phyloP scores from a whole-genome alignment of 2,329 filamentous ascomycete species.

The Microdochium trichocladiopsis region DNA sequence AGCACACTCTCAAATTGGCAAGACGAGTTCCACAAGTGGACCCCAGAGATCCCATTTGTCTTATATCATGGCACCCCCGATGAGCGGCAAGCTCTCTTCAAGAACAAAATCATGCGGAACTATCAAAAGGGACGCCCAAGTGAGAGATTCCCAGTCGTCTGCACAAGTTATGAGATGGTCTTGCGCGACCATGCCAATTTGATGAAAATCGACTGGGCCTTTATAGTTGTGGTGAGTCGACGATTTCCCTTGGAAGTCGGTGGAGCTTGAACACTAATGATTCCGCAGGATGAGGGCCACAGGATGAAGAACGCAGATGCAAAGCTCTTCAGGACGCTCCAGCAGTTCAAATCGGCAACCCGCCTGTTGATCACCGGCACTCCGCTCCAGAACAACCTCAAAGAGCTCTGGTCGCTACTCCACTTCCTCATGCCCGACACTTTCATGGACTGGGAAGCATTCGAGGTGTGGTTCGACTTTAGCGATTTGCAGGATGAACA shows the following conservation, averaged over 20 bases:
- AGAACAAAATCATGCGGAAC: slow-evolving; percentile 61
- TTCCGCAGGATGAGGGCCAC: slow-evolving; percentile 76
- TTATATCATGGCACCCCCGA: slow-evolving; percentile 84
- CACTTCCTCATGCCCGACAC: slow-evolving; percentile 91
- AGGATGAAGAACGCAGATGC: slow-evolving; percentile 96
- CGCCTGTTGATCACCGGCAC: slow-evolving; percentile 91
- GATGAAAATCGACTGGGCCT: slow-evolving; percentile 85
- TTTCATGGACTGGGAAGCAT: slow-evolving; percentile 88
- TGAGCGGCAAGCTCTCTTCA: slow-evolving; percentile 70
- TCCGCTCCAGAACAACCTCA: slow-evolving; percentile 89
- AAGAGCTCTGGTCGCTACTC: slow-evolving; percentile 88
- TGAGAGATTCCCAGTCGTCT: slow-evolving; percentile 78
- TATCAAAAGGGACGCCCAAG: slow-evolving; percentile 53
- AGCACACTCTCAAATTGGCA: slow-evolving; percentile 96
- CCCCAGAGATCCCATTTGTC: slow-evolving; percentile 78
- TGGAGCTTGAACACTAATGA: slow-evolving; percentile 7
- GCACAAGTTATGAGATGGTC: slow-evolving; percentile 94
- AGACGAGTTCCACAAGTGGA: slow-evolving; percentile 87
- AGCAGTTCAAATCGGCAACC: slow-evolving; percentile 84
- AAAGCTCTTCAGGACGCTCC: slow-evolving; percentile 79
- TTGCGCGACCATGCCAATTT: slow-evolving; percentile 81
- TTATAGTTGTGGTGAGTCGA: slow-evolving; percentile 77
- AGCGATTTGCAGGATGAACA: slow-evolving; percentile 81
- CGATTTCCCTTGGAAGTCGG: not conserved
- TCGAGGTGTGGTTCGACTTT: slow-evolving; percentile 96